Evolutionary conservation across 164 flowering plant genomes (phyloP), one percentile per base, ranked within the genome.

Genomic region (Warburgia ugandensis): DNA sequence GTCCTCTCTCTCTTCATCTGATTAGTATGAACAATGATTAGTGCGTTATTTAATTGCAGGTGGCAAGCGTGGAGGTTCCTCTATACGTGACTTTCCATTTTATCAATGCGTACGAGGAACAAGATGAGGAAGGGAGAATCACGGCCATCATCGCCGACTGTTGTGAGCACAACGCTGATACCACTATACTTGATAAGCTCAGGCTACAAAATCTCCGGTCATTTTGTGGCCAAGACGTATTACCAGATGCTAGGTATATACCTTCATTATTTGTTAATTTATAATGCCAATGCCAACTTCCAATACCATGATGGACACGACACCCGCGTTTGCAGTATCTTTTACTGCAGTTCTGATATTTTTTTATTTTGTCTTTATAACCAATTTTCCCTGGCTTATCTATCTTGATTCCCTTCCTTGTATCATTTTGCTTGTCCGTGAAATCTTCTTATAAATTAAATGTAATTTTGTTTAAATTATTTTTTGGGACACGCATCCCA

Each of bases 1-100:
- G n/a, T n/a, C n/a, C 38, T 53, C 45, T 41, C 50, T 46, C 48
- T 25, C 39, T 2, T 7, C 33, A 43, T 23, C n/a, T n/a, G n/a
- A n/a, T n/a, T n/a, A n/a, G n/a, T n/a, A n/a, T n/a, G n/a, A n/a
- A n/a, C n/a, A n/a, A n/a, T n/a, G n/a, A n/a, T n/a, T n/a, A n/a
- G n/a, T n/a, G n/a, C 16, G 13, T 17, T 60, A 2, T 11, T 22
- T 6, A 9, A 29, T 55, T 12, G 33, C 68, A 92, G 97, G 95
- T 86, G 70, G 86, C 95, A 22, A 92, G 95, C 29, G 99, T 92
- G 59, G 95, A 92, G 61, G 95, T 92, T 32, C 99, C 99, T 0
- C 39, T 86, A n/a, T 88, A 17, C 29, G 79, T 92, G 56, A 82
- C 91, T 7, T 92, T 92, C 62, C 99, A 92, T 47, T 92, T 84